Evolutionary conservation across 306 rosid genomes (phyloP).

Genomic region (Acmispon strigosus): DNA sequence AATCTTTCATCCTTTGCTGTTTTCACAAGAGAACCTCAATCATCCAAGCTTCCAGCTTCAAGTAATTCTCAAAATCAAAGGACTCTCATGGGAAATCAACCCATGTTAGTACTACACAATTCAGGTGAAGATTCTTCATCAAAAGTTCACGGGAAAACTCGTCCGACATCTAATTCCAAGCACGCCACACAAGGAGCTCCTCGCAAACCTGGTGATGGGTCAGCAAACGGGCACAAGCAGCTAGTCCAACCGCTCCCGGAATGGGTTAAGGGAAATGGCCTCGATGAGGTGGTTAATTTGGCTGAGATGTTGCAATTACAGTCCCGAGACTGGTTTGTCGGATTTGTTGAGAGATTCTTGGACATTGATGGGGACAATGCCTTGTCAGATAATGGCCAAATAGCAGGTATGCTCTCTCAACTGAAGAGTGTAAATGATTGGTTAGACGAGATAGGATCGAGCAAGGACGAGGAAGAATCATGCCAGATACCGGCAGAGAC

Average conservation of each 20-base stretch:
- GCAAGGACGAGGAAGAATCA: conserved; percentile 43
- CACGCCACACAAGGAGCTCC: conserved; percentile 34
- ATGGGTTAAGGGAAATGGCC: conserved; percentile 73
- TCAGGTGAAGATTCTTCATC: conserved; percentile 43
- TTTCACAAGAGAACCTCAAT: conserved; percentile 46
- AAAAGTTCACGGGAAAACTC: conserved; percentile 53
- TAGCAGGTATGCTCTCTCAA: conserved; percentile 89
- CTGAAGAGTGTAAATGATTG: conserved; percentile 91
- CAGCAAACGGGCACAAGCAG: conserved; percentile 43
- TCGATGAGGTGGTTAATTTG: conserved; percentile 59
- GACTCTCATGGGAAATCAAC: conserved; percentile 42
- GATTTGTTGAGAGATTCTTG: conserved; percentile 81
- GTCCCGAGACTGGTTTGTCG: conserved; percentile 78
- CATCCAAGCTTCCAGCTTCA: conserved; percentile 39
- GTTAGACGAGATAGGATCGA: conserved; percentile 63
- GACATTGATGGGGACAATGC: conserved; percentile 62
- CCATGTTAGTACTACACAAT: conserved; percentile 42
- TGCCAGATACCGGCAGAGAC: conserved; percentile 47
- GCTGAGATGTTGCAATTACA: conserved; percentile 55
- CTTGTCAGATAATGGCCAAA: conserved; percentile 81
- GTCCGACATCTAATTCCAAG: conserved; percentile 40
- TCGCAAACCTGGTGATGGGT: conserved; percentile 49
- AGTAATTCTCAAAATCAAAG: conserved; percentile 59
- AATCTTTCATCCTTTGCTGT: conserved; percentile 70
- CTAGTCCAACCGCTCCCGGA: conserved; percentile 51